phyloP scores from a whole-genome alignment of 306 rosid genomes.

The Corylus heterophylla region DNA sequence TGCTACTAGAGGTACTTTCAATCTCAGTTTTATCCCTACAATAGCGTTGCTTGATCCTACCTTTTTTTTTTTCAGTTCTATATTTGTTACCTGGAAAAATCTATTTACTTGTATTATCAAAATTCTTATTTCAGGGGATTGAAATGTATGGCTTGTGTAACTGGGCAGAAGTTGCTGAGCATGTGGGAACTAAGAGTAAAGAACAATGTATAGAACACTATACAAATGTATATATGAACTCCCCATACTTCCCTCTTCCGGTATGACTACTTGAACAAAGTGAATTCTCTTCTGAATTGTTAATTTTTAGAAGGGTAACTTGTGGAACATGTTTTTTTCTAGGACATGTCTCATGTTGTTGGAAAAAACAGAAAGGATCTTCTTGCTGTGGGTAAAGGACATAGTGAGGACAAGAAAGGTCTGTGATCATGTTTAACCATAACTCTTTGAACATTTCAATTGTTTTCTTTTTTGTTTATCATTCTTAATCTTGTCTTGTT shows the following conservation, averaged over 20 bases:
- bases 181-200: slow-evolving; percentile 95
- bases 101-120: slow-evolving; percentile 16
- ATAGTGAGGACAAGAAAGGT: slow-evolving; percentile 93
- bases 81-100: slow-evolving; percentile 15
- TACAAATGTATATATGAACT: slow-evolving; percentile 68
- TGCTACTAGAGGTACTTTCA: slow-evolving; percentile 80
- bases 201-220: slow-evolving; percentile 92
- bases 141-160: slow-evolving; percentile 99
- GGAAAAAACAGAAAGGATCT: slow-evolving; percentile 96
- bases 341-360: slow-evolving; percentile 97
- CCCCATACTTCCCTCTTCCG: slow-evolving; percentile 88
- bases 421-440: slow-evolving; percentile 25
- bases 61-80: slow-evolving; percentile 8
- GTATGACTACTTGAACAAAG: slow-evolving; percentile 48
- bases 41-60: slow-evolving; percentile 18
- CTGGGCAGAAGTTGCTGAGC: slow-evolving; percentile 99
- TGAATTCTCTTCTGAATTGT: slow-evolving; percentile 18
- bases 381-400: slow-evolving; percentile 98
- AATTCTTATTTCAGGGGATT: slow-evolving; percentile 58
- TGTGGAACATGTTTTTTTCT: slow-evolving; percentile 33
- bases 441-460: not conserved
- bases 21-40: slow-evolving; percentile 21
- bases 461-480: not conserved
- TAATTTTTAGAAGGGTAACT: slow-evolving; percentile 25
- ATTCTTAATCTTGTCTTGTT: not conserved